Conservation (phyloP, 108 stramenopile species). For the Bacterosira constricta region DNA sequence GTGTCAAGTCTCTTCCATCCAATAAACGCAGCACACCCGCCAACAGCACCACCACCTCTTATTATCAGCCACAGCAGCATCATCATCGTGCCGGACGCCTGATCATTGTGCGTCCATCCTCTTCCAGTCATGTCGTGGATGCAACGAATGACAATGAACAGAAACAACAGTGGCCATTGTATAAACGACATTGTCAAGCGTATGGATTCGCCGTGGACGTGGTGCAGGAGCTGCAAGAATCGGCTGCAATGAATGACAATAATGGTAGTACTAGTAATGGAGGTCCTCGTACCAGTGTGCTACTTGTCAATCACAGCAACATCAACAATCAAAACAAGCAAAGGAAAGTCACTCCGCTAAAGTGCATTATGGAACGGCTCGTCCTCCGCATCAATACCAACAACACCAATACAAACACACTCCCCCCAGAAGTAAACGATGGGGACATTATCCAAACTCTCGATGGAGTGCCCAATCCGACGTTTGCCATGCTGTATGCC, state of each 20-base stretch:
- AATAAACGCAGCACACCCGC: neutral
- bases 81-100: neutral
- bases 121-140: neutral
- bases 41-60: neutral
- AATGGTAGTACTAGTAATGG: neutral
- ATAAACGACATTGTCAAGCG: neutral
- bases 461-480: constrained; percentile 9
- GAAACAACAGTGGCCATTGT: constrained; percentile 5
- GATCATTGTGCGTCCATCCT: neutral
- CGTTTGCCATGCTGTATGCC: constrained; percentile 14
- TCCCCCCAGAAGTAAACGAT: neutral
- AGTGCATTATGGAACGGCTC: no score
- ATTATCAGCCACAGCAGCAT: neutral
- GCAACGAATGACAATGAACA: neutral
- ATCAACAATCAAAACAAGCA: no score
- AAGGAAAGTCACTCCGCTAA: no score
- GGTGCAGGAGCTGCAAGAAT: neutral
- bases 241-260: neutral
- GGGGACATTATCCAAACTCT: constrained; percentile 14
- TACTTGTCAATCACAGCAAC: neutral
- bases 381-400: neutral
- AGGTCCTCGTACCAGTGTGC: neutral
- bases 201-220: constrained; percentile 9
- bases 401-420: neutral
- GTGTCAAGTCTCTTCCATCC: no score